A percentile compares a stretch with the other conserved stretches of the same genome.
Conservation (phyloP, 371 early-diverging fungal species). For the Neoconidiobolus thromboides region DNA sequence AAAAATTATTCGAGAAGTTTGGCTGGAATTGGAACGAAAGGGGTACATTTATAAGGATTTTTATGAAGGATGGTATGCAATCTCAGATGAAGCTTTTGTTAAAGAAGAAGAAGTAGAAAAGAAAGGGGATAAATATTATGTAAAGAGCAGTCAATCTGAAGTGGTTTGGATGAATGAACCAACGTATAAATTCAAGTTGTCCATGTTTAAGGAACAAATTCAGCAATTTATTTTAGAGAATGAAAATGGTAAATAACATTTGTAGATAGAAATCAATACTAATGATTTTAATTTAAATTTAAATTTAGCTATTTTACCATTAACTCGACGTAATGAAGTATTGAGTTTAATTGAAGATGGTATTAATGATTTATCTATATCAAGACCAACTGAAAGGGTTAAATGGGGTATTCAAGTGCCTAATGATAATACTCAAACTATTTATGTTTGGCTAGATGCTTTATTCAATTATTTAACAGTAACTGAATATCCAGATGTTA, state of each 20-base stretch:
- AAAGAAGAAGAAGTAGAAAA: constrained; percentile 51
- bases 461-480: constrained; percentile 82
- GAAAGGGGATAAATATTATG: background rate
- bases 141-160: constrained; percentile 54
- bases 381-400: constrained; percentile 55
- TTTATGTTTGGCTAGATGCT: constrained; percentile 97
- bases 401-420: constrained; percentile 91
- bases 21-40: constrained; percentile 44
- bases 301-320: constrained; percentile 37
- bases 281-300: background rate
- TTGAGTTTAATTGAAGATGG: constrained; percentile 26
- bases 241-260: constrained; percentile 19
- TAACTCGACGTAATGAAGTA: constrained; percentile 35
- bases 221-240: constrained; percentile 45
- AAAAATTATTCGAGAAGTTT: constrained; percentile 46
- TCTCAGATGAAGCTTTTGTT: constrained; percentile 90
- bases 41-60: constrained; percentile 79
- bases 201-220: constrained; percentile 34
- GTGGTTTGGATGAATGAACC: constrained; percentile 84
- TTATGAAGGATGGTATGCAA: constrained; percentile 90
- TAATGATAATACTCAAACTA: constrained; percentile 63
- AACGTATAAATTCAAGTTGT: constrained; percentile 80
- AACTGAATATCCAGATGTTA: constrained; percentile 42
- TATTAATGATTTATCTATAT: constrained; percentile 64
- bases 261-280: background rate